phyloP scores from a whole-genome alignment of 768 basidiomycete species.

The Lyophyllum decastes region DNA sequence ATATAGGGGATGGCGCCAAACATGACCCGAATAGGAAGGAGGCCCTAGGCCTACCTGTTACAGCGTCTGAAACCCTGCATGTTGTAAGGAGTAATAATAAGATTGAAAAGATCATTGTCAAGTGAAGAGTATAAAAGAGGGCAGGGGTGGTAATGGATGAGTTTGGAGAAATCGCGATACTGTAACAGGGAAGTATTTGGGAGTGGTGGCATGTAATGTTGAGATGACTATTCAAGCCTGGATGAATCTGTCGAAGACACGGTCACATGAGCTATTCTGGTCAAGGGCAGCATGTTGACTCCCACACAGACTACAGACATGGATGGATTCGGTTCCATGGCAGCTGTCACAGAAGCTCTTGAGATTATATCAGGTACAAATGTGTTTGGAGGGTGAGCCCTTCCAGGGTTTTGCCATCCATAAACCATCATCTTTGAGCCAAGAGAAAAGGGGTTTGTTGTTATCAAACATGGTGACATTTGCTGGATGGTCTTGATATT shows the following conservation, averaged over 20 bases:
- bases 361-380: slow-evolving; percentile 20
- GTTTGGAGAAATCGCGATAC: neutral
- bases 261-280: slow-evolving; percentile 1
- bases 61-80: slow-evolving; percentile 12
- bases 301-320: slow-evolving; percentile 21
- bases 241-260: slow-evolving; percentile 4
- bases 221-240: neutral
- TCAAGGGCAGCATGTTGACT: slow-evolving; percentile 17
- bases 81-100: slow-evolving; percentile 19
- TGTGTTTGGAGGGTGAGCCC: neutral
- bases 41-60: too few species aligned
- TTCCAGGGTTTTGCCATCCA: neutral
- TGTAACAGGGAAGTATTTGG: neutral
- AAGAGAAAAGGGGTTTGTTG: slow-evolving; percentile 3
- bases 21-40: too few species aligned
- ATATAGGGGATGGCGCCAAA: too few species aligned
- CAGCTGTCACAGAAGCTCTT: neutral
- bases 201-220: slow-evolving; percentile 1
- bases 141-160: neutral
- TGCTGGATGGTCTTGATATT: neutral
- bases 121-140: neutral
- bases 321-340: slow-evolving; percentile 7
- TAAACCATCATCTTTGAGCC: neutral
- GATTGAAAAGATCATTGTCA: neutral
- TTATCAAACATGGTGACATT: slow-evolving; percentile 3